These are phyloP conservation scores for Erigeron canadensis DNA, from an alignment of 129 eudicot genomes.

Conservation along the genomic window DNA sequence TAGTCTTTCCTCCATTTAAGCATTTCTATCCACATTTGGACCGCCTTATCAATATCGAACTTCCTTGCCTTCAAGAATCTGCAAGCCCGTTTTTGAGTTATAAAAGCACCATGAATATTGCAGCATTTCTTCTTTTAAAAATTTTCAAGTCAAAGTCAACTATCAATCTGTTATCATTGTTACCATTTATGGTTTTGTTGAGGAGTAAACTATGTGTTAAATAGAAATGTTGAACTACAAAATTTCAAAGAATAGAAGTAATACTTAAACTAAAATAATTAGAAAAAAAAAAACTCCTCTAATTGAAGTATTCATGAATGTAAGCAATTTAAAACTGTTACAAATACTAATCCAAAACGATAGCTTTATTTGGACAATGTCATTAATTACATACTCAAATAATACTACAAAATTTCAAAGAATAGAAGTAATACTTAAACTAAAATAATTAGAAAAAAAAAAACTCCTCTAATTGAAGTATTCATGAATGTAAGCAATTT, in stretches of 20 bases:
- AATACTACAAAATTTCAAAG: too few relatives aligned
- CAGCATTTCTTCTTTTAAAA: not conserved
- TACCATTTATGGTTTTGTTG: not conserved
- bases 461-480: too few relatives aligned
- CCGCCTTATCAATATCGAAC: slow-evolving; percentile 73
- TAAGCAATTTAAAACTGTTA: not conserved
- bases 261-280: not conserved
- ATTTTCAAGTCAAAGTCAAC: not conserved
- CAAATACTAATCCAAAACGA: not conserved
- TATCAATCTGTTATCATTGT: not conserved
- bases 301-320: too few relatives aligned
- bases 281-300: not conserved
- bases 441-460: not conserved
- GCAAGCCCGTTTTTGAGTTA: slow-evolving; percentile 26
- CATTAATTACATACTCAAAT: too few relatives aligned
- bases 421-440: not conserved
- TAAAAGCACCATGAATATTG: slow-evolving; percentile 6
- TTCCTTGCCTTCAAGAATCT: slow-evolving; percentile 94
- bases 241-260: not conserved
- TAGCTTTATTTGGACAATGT: not conserved
- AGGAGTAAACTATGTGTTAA: not conserved
- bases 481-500: not conserved
- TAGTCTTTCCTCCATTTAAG: slow-evolving; percentile 85
- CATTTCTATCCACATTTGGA: slow-evolving; percentile 94
- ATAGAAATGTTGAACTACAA: not conserved